Percentiles rank a stretch among this genome's conserved stretches.
phyloP scores from a whole-genome alignment of 805 yeast genomes.

The Cyberlindnera maclurae region DNA sequence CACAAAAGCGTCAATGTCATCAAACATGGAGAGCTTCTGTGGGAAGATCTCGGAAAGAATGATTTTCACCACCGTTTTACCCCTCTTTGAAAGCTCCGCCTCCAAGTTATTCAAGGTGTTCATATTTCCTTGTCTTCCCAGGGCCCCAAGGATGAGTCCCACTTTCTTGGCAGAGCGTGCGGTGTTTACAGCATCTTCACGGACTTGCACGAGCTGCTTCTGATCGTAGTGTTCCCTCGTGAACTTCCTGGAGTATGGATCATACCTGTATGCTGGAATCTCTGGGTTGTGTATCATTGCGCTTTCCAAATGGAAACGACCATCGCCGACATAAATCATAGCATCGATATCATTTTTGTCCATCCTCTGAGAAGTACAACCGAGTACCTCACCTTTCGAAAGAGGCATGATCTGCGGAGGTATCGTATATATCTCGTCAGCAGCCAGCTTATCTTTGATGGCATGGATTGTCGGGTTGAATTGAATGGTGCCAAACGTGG shows the following conservation, averaged over 20 bases:
- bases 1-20: slow-evolving; percentile 88
- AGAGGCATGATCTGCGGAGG: slow-evolving; percentile 92
- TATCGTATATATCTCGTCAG: slow-evolving; percentile 48
- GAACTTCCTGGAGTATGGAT: slow-evolving; percentile 88
- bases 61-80: slow-evolving; percentile 69
- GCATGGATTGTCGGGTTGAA: slow-evolving; percentile 92
- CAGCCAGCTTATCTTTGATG: slow-evolving; percentile 52
- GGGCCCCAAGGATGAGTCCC: slow-evolving; percentile 85
- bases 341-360: slow-evolving; percentile 60
- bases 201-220: slow-evolving; percentile 64
- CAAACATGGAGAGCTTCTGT: slow-evolving; percentile 82
- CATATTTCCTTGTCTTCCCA: slow-evolving; percentile 93
- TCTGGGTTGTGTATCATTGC: slow-evolving; percentile 97
- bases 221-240: slow-evolving; percentile 88
- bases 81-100: slow-evolving; percentile 40
- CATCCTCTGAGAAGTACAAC: slow-evolving; percentile 87
- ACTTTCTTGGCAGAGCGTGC: slow-evolving; percentile 59
- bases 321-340: slow-evolving; percentile 92
- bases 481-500: slow-evolving; percentile 92
- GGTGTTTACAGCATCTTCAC: slow-evolving; percentile 63
- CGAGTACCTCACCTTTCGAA: slow-evolving; percentile 92
- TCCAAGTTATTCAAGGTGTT: slow-evolving; percentile 67
- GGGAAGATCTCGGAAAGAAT: slow-evolving; percentile 92
- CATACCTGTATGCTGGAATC: slow-evolving; percentile 88
- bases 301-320: slow-evolving; percentile 89